Base-by-base conservation (phyloP, 768 basidiomycete species). In the Suillus sp. region DNA sequence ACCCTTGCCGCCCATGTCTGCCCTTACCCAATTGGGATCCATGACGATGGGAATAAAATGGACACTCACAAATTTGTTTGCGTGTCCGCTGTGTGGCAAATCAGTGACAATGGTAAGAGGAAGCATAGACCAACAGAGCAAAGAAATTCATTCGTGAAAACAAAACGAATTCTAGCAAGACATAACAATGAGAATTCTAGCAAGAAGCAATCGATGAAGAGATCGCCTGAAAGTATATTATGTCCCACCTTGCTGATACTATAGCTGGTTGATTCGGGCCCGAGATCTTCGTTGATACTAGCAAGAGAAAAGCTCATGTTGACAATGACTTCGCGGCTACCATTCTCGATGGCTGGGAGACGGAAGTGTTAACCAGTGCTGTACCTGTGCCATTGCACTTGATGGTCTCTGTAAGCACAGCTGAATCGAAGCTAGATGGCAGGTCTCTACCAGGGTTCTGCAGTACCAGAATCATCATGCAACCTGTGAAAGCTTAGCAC, bases 11-110 rank as follows among this genome's bases (percentile, higher is more conserved):
- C 78, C 78, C 77, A 79, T 75, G 16, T 75, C 79, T 68, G 68
- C 69, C 80, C 96, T 97, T 67, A 97, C 95, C 70, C 95, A 96
- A 6, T 93, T 94, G 7, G 95, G 94, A 75, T 96, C 95, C 68
- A 96, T 94, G 35, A 96, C 92, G 72, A 93, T 95, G 6, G 38
- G 40, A 14, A 40, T 48, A n/a, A 67, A 22, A n/a, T 69, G 65
- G 65, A 11, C 63, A 61, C 27, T 67, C 61, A 11, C 56, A 27
- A 9, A 63, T 63, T 61, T 69, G 68, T 35, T 65, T 67, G 60
- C 67, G 65, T 27, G 65, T 45, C 43, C 59, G 18, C 25, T 16
- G 37, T 25, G 3, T 30, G 25, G 37, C 16, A 4, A 10, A 38
- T 18, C 37, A 27, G 25, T 5, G 9, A 9, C 37, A 40, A 27